Percentiles rank a stretch among this genome's conserved stretches.
phyloP scores from a whole-genome alignment of 2,329 filamentous ascomycete species.

The Neofusicoccum laricinum region DNA sequence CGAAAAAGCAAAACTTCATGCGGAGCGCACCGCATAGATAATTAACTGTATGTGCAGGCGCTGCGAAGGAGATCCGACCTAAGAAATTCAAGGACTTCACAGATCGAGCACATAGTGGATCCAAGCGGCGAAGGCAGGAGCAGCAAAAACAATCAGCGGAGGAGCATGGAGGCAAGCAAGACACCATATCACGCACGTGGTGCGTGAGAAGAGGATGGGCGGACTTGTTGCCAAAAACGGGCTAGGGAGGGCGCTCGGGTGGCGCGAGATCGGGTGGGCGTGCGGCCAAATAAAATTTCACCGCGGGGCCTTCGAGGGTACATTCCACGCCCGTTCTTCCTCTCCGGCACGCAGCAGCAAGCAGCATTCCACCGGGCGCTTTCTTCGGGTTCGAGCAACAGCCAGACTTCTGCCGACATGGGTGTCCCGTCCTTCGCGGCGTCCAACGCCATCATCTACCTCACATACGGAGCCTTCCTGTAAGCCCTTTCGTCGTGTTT shows the following conservation, averaged over 20 bases:
- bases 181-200: constrained; percentile 4
- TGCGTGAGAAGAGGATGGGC: background rate
- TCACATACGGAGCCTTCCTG: constrained; percentile 76
- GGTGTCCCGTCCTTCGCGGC: constrained; percentile 71
- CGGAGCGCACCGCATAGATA: background rate
- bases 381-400: background rate
- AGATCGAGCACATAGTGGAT: no score
- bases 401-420: constrained; percentile 50
- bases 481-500: constrained; percentile 41
- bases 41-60: no score
- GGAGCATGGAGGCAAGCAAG: background rate
- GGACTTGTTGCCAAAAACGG: constrained; percentile 9
- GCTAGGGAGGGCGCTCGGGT: constrained; percentile 7
- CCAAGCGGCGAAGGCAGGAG: background rate
- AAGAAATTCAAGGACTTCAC: no score
- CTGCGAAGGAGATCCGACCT: no score
- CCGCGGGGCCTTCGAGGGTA: background rate
- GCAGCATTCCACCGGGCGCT: background rate
- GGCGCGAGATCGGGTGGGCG: constrained; percentile 5
- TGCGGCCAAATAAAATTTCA: constrained; percentile 12
- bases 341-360: background rate
- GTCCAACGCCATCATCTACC: constrained; percentile 80
- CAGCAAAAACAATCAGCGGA: background rate
- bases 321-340: background rate
- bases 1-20: background rate